Evolutionary conservation across 805 yeast genomes (phyloP).

Genomic region (Candida ponderosae): DNA sequence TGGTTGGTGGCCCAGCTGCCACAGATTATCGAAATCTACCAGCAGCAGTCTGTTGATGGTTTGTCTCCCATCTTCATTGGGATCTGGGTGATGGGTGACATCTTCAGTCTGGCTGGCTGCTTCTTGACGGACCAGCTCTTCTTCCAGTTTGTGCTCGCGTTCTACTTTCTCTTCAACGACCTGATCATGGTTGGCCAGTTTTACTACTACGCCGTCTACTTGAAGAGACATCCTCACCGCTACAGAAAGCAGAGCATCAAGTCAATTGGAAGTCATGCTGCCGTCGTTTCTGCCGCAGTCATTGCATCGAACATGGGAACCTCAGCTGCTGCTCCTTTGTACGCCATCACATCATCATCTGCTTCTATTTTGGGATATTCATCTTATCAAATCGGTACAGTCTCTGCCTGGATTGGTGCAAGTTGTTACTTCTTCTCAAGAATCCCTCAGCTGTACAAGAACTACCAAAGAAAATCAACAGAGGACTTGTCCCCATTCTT

Average conservation of each 20-base stretch:
- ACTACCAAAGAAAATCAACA: slow-evolving; percentile 72
- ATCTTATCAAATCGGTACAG: slow-evolving; percentile 27
- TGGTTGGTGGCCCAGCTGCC: slow-evolving; percentile 46
- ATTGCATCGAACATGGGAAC: slow-evolving; percentile 20
- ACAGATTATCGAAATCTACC: slow-evolving; percentile 47
- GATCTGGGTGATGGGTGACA: slow-evolving; percentile 35
- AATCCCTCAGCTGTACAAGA: slow-evolving; percentile 77
- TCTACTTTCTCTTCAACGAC: slow-evolving; percentile 72
- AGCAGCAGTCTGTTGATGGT: slow-evolving; percentile 53
- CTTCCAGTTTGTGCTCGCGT: slow-evolving; percentile 69
- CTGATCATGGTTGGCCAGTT: slow-evolving; percentile 60
- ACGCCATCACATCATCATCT: slow-evolving; percentile 3
- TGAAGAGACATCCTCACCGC: slow-evolving; percentile 23
- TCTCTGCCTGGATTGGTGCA: slow-evolving; percentile 77
- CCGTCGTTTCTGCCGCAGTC: slow-evolving; percentile 15
- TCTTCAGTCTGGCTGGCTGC: slow-evolving; percentile 53
- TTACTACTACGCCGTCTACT: slow-evolving; percentile 48
- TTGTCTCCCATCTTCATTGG: slow-evolving; percentile 44
- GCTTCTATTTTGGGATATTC: neutral
- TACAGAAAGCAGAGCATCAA: slow-evolving; percentile 3
- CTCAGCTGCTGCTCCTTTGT: slow-evolving; percentile 10
- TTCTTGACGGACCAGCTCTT: slow-evolving; percentile 66
- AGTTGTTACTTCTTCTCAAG: slow-evolving; percentile 68
- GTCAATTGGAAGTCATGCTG: slow-evolving; percentile 1
- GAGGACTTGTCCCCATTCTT: slow-evolving; percentile 78